These are phyloP conservation scores for Pleurotus cornucopiae DNA, from an alignment of 768 basidiomycete genomes.

Conservation along the genomic window DNA sequence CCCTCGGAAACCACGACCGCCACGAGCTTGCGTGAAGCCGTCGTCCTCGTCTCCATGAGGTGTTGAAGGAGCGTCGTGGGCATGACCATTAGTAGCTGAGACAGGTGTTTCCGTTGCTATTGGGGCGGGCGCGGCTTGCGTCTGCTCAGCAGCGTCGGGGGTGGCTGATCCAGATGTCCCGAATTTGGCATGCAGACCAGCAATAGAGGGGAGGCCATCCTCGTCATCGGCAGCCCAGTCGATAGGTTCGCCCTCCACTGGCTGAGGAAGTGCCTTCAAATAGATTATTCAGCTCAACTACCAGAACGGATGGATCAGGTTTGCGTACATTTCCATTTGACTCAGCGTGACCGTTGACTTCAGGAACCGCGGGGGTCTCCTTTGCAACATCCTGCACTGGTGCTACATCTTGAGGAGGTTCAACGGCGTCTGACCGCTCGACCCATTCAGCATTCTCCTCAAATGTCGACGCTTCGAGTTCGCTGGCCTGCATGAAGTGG, in stretches of 20 bases:
- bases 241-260: constrained; percentile 36
- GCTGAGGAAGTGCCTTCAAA: constrained; percentile 5
- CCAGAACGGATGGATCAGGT: background rate
- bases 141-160: constrained; percentile 38
- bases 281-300: constrained; percentile 1
- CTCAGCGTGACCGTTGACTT: constrained; percentile 7
- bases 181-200: constrained; percentile 71
- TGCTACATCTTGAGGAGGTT: constrained; percentile 9
- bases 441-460: constrained; percentile 56
- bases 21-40: constrained; percentile 53
- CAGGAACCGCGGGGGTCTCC: constrained; percentile 6
- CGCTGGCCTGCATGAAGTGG: constrained; percentile 81
- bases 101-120: constrained; percentile 17
- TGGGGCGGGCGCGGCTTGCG: constrained; percentile 21
- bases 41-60: constrained; percentile 45
- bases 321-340: constrained; percentile 15
- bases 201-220: constrained; percentile 72
- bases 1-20: constrained; percentile 41
- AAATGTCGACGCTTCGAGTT: constrained; percentile 54
- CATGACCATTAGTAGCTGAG: constrained; percentile 24
- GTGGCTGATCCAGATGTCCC: constrained; percentile 71
- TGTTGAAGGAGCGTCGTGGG: constrained; percentile 17
- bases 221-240: constrained; percentile 88
- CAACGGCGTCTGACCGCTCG: constrained; percentile 38
- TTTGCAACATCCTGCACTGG: constrained; percentile 8